These are phyloP conservation scores for Scedosporium boydii DNA, from an alignment of 2,329 filamentous ascomycete species.

Conservation along the genomic window DNA sequence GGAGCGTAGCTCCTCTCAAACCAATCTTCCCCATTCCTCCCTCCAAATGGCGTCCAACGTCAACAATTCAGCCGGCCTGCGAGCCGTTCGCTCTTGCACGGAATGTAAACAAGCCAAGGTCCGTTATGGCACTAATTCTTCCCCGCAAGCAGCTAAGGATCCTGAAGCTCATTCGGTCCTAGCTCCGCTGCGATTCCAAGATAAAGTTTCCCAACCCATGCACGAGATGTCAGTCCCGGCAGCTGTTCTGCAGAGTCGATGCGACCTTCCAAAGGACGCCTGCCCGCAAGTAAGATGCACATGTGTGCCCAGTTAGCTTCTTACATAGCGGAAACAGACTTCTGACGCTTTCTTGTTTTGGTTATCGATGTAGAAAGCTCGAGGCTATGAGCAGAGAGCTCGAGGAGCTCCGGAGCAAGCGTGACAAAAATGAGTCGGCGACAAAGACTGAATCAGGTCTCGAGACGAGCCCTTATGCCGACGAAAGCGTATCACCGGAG, in stretches of 20 bases:
- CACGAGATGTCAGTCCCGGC: slow-evolving; percentile 18
- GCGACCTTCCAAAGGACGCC: slow-evolving; percentile 20
- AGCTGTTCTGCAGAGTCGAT: slow-evolving; percentile 19
- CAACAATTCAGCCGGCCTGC: neutral
- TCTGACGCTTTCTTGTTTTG: neutral
- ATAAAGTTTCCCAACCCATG: slow-evolving; percentile 21
- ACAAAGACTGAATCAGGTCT: slow-evolving; percentile 7
- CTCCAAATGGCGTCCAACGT: neutral
- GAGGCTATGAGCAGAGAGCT: slow-evolving; percentile 22
- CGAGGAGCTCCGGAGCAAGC: slow-evolving; percentile 19
- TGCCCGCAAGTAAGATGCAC: slow-evolving; percentile 17
- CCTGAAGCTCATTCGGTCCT: neutral
- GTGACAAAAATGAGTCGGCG: slow-evolving; percentile 8
- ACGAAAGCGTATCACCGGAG: neutral
- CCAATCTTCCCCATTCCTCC: neutral
- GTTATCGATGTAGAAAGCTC: slow-evolving; percentile 14
- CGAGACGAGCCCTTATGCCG: neutral
- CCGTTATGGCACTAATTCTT: neutral
- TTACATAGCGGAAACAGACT: neutral
- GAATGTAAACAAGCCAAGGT: neutral
- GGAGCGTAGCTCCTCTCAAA: neutral
- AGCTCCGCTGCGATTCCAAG: slow-evolving; percentile 22
- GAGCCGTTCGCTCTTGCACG: neutral
- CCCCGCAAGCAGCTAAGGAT: neutral
- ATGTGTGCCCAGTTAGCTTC: neutral